Percentiles rank a stretch among this genome's conserved stretches.
Evolutionary conservation across 371 early-diverging fungal species (phyloP).

Genomic region (Saksenaea oblongispora): DNA sequence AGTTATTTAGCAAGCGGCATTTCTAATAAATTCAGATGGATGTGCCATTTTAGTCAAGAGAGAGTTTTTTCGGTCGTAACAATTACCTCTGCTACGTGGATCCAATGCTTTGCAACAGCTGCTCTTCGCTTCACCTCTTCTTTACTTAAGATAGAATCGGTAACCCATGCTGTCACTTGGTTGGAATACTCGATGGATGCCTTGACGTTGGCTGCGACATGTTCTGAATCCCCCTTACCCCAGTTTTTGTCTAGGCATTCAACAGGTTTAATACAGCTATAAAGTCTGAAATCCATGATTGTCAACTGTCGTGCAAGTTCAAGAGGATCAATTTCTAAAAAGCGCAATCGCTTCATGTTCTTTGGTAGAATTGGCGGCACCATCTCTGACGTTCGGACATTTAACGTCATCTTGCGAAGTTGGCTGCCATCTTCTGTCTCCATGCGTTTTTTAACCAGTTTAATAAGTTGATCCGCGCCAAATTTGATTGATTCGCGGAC

Average conservation of each 20-base stretch:
- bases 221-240: constrained; percentile 61
- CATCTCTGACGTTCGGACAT: constrained; percentile 60
- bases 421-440: constrained; percentile 58
- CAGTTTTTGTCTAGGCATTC: constrained; percentile 84
- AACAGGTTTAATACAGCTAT: constrained; percentile 67
- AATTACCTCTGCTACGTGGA: constrained; percentile 79
- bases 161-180: constrained; percentile 90
- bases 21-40: constrained; percentile 26
- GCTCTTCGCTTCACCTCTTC: constrained; percentile 80
- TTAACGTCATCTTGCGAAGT: constrained; percentile 71
- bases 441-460: constrained; percentile 72
- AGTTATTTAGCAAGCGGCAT: constrained; percentile 84
- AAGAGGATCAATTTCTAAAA: constrained; percentile 79
- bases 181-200: constrained; percentile 67
- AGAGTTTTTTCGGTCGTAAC: too few relatives aligned
- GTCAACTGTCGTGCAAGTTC: constrained; percentile 90
- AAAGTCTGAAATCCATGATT: constrained; percentile 71
- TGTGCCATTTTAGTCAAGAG: too few relatives aligned
- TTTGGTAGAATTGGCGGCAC: constrained; percentile 75
- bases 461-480: constrained; percentile 73
- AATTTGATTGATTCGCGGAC: constrained; percentile 76
- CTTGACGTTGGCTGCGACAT: constrained; percentile 65
- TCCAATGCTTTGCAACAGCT: constrained; percentile 76
- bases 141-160: constrained; percentile 78
- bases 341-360: constrained; percentile 57